phyloP scores from a whole-genome alignment of 140 eudicot species.

The Ambrosia hybrid region DNA sequence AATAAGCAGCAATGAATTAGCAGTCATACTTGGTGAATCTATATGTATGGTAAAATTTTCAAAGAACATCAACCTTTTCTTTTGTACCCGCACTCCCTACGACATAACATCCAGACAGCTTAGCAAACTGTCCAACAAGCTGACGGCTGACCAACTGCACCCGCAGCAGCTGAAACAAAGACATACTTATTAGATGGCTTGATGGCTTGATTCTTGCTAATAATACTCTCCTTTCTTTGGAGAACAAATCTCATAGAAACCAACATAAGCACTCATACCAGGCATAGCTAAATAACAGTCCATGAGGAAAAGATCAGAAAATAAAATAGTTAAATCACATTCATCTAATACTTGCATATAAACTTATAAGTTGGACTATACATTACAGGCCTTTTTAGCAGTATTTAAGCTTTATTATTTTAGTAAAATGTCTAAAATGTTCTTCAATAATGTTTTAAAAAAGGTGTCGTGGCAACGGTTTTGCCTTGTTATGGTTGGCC shows the following conservation, averaged over 20 bases:
- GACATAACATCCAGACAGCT: constrained; percentile 74
- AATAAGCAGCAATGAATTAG: neutral
- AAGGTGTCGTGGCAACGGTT: no score
- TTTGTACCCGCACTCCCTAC: constrained; percentile 90
- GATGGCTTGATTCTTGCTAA: no score
- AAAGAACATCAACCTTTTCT: constrained; percentile 54
- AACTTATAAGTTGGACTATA: no score
- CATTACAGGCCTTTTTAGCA: no score
- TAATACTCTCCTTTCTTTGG: constrained; percentile 86
- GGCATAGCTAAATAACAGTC: constrained; percentile 53
- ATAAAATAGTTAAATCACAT: neutral
- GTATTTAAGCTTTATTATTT: no score
- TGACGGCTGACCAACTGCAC: constrained; percentile 97
- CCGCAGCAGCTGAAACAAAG: constrained; percentile 75
- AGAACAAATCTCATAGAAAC: constrained; percentile 56
- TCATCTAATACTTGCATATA: neutral
- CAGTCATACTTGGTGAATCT: neutral
- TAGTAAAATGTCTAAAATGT: no score
- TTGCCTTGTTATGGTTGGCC: no score
- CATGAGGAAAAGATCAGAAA: neutral
- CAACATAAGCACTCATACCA: constrained; percentile 75
- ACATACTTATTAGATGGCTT: no score
- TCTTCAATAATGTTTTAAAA: no score
- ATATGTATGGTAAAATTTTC: neutral
- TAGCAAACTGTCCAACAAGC: constrained; percentile 88